Percentiles rank a stretch among this genome's conserved stretches.
Evolutionary conservation across 176 grass and related monocot species (phyloP).

Genomic region (Bothriochloa decipiens): DNA sequence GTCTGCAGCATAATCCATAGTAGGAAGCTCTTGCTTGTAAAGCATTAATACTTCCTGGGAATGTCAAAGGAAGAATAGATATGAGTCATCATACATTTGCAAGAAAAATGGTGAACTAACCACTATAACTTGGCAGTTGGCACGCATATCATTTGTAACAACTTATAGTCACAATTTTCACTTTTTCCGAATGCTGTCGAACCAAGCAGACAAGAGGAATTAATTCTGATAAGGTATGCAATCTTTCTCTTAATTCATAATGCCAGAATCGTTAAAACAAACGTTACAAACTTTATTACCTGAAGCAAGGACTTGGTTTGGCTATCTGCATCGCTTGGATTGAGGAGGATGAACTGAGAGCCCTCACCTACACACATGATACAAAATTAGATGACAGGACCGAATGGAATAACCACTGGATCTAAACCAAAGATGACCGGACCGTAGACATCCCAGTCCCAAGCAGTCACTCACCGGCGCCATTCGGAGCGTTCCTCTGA

Average conservation of each 20-base stretch:
- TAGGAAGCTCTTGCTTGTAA: slow-evolving; percentile 82
- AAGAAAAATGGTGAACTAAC: neutral
- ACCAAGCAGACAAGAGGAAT: neutral
- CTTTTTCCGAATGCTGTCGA: neutral
- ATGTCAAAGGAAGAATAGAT: slow-evolving; percentile 11
- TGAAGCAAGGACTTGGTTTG: slow-evolving; percentile 62
- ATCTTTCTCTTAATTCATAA: neutral
- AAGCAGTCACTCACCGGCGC: slow-evolving; percentile 37
- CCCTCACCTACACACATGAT: slow-evolving; percentile 24
- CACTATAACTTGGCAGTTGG: neutral
- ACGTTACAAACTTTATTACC: slow-evolving; percentile 44
- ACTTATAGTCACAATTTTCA: neutral
- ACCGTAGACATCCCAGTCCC: neutral
- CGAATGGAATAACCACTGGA: neutral
- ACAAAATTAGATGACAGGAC: neutral
- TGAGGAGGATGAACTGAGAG: slow-evolving; percentile 59
- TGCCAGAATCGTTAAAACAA: neutral
- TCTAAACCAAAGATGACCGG: neutral
- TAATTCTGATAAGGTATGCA: neutral
- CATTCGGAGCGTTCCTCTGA: slow-evolving; percentile 24
- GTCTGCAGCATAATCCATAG: slow-evolving; percentile 85
- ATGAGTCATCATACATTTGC: slow-evolving; percentile 3
- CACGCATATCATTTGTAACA: neutral
- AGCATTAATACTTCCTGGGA: slow-evolving; percentile 76
- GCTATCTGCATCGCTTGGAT: slow-evolving; percentile 58